Evolutionary conservation across 495 filamentous ascomycete species (phyloP), one percentile per base, ranked within the genome.

Genomic region (Penicillium waksmanii): DNA sequence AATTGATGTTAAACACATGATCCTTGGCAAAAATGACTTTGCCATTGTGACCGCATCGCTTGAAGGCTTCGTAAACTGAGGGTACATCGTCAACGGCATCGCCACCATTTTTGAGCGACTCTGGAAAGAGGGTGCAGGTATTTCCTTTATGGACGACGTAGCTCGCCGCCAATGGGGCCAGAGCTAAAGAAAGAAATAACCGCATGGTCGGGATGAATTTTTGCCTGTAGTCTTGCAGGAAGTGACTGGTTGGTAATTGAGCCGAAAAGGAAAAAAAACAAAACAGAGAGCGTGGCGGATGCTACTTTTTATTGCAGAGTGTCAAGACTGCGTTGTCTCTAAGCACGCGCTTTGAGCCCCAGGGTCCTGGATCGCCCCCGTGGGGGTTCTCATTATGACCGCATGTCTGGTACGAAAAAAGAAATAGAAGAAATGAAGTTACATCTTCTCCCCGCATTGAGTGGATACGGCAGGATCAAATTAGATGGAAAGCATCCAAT

Each of bases 1-100:
- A 69, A 51, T 77, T 72, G 57, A 81, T 62, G 53, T 76, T 56
- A 53, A 75, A 79, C 3, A 69, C 73, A 34, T 69, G 55, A 52
- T 72, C 65, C 6, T 66, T 58, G n/a, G 62, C 50, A 58, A 82
- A 79, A 13, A 74, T 63, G 2, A 80, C 66, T 7, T 63, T 66
- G 12, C 75, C 76, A 58, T 76, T 65, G 19, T 60, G 60, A 12
- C 74, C 73, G 53, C 80, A 81, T 3, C 64, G 53, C 18, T 71
- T 40, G 40, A 82, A 80, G 21, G 80, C 79, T 27, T 72, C 27
- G 34, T 74, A 64, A 42, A 82, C 76, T 1, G 73, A 73, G 5
- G 78, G 74, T 3, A 73, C 71, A 66, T 79, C 74, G 53, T 77
- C 73, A n/a, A 64, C 50, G 10, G 60, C 17, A 47, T 47, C 36